These are phyloP conservation scores for Davidsoniella eucalypti DNA, from an alignment of 2,329 filamentous ascomycete genomes.

Conservation along the genomic window DNA sequence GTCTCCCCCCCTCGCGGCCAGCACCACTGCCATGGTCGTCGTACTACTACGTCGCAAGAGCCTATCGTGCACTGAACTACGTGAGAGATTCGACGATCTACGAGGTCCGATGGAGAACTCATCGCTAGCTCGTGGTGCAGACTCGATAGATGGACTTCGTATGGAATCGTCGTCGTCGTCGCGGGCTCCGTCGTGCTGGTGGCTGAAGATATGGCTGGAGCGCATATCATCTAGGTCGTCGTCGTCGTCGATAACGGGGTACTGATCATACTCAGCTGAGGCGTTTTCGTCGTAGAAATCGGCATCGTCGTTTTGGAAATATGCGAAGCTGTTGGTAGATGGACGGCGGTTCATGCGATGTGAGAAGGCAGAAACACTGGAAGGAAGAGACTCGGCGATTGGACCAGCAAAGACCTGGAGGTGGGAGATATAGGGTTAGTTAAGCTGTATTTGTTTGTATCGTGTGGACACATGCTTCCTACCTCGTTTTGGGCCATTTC, in stretches of 20 bases:
- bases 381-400: constrained; percentile 88
- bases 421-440: constrained; percentile 7
- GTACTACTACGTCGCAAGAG: constrained; percentile 57
- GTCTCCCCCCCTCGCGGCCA: constrained; percentile 31
- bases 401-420: constrained; percentile 68
- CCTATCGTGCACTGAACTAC: constrained; percentile 40
- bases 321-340: constrained; percentile 78
- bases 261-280: not conserved
- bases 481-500: constrained; percentile 97
- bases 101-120: constrained; percentile 37
- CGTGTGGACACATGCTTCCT: constrained; percentile 8
- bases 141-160: constrained; percentile 19
- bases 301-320: constrained; percentile 59
- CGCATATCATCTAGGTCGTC: constrained; percentile 25
- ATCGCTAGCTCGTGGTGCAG: constrained; percentile 24
- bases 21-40: constrained; percentile 51
- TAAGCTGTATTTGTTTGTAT: not conserved
- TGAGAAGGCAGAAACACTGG: constrained; percentile 78
- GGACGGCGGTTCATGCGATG: constrained; percentile 68
- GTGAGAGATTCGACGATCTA: constrained; percentile 44
- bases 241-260: constrained; percentile 18
- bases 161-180: not conserved
- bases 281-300: constrained; percentile 14
- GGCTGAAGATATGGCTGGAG: not conserved
- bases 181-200: not conserved